Conservation (phyloP, 495 filamentous ascomycete species). For the Diplogelasinospora grovesii region DNA sequence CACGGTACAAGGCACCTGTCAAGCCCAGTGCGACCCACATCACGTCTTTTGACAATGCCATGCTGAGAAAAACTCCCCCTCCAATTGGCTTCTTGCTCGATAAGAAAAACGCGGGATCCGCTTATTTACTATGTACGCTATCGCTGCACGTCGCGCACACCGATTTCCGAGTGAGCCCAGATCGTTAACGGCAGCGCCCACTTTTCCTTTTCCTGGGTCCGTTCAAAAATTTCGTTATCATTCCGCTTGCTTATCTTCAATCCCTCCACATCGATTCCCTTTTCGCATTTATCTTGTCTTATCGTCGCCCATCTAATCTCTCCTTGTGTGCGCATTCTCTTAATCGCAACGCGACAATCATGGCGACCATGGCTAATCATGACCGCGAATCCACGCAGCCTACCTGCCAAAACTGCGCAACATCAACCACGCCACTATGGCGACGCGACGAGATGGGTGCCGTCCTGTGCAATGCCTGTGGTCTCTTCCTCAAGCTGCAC, state of each 20-base stretch:
- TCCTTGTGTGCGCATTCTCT: constrained; percentile 8
- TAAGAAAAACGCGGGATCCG: constrained; percentile 10
- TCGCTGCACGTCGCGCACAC: not conserved
- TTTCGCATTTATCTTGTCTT: constrained; percentile 22
- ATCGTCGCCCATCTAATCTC: constrained; percentile 27
- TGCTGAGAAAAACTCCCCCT: constrained; percentile 11
- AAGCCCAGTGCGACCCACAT: no score
- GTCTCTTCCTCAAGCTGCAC: constrained; percentile 94
- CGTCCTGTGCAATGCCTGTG: constrained; percentile 99
- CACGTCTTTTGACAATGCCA: no score
- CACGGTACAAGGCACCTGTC: no score
- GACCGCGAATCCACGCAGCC: constrained; percentile 72
- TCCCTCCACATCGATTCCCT: constrained; percentile 10
- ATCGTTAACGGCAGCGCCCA: constrained; percentile 11
- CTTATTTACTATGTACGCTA: constrained; percentile 15
- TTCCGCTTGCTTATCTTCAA: constrained; percentile 20
- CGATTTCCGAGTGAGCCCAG: no score
- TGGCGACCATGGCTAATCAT: constrained; percentile 40
- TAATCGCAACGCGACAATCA: constrained; percentile 14
- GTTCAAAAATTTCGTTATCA: constrained; percentile 37
- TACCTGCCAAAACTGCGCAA: constrained; percentile 94
- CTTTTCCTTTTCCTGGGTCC: constrained; percentile 9
- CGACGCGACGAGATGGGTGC: constrained; percentile 91
- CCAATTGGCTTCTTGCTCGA: constrained; percentile 10
- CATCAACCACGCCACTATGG: constrained; percentile 94